Evolutionary conservation across 768 basidiomycete genomes (phyloP).

Genomic region (Agrocybe chaxingu): DNA sequence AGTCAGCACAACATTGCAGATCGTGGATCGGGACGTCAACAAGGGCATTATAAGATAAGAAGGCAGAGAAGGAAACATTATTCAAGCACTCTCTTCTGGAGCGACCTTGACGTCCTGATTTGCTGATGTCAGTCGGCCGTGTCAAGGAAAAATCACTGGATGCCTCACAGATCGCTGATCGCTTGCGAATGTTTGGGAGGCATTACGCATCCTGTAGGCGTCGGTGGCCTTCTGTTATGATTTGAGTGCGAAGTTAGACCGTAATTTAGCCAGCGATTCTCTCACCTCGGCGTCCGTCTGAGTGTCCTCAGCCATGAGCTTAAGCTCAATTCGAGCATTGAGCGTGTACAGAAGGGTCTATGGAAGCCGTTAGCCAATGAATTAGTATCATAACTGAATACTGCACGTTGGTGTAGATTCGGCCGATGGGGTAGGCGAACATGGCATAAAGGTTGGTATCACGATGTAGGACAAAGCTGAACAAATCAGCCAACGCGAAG

Average conservation of each 20-base stretch:
- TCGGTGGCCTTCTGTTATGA: slow-evolving; percentile 12
- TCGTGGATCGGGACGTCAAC: neutral
- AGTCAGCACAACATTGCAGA: slow-evolving; percentile 2
- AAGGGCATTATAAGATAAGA: neutral
- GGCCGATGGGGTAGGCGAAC: slow-evolving; percentile 33
- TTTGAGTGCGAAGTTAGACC: neutral
- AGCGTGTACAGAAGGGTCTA: slow-evolving; percentile 44
- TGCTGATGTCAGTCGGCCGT: no score
- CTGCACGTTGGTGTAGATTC: slow-evolving; percentile 48
- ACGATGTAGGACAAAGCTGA: slow-evolving; percentile 34
- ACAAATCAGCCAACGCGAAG: slow-evolving; percentile 48
- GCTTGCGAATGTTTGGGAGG: slow-evolving; percentile 17
- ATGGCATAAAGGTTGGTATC: slow-evolving; percentile 31
- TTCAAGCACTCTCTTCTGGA: no score
- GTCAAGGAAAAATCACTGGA: slow-evolving; percentile 9
- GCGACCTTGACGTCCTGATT: no score
- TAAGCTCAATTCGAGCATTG: slow-evolving; percentile 35
- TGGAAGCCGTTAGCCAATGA: slow-evolving; percentile 23
- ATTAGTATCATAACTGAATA: slow-evolving; percentile 22
- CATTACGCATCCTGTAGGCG: slow-evolving; percentile 21
- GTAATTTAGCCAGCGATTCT: neutral
- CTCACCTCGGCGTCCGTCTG: slow-evolving; percentile 13
- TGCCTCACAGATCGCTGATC: slow-evolving; percentile 7
- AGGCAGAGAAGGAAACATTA: neutral
- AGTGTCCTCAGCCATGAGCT: slow-evolving; percentile 20